phyloP scores from a whole-genome alignment of 768 basidiomycete genomes.

The Mycena maculata region DNA sequence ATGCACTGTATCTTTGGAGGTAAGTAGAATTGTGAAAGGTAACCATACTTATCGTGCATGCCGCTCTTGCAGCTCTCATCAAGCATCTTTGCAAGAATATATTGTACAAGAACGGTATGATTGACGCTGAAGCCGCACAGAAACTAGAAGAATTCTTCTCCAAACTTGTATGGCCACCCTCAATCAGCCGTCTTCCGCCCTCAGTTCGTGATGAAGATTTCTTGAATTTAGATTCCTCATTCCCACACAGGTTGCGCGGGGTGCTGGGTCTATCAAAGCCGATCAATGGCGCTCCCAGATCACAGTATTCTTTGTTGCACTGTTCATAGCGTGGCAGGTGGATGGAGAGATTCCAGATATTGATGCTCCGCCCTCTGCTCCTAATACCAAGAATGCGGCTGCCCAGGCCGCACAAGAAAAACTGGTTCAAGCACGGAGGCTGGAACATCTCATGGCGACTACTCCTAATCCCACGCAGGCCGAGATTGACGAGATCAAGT shows the following conservation, averaged over 20 bases:
- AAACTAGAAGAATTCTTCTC: slow-evolving; percentile 18
- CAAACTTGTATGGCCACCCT: slow-evolving; percentile 26
- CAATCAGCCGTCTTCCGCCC: slow-evolving; percentile 29
- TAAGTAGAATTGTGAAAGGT: too few species aligned
- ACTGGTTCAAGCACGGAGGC: too few species aligned
- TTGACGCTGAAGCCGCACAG: slow-evolving; percentile 14
- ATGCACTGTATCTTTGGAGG: slow-evolving; percentile 33
- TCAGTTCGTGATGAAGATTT: slow-evolving; percentile 15
- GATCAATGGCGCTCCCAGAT: slow-evolving; percentile 37
- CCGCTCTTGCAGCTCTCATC: not conserved
- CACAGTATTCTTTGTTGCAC: slow-evolving; percentile 28
- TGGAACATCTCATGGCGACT: too few species aligned
- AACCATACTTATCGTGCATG: too few species aligned
- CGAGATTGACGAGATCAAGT: slow-evolving; percentile 4
- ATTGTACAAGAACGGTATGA: slow-evolving; percentile 29
- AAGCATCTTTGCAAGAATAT: slow-evolving; percentile 17
- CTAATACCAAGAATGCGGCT: slow-evolving; percentile 24
- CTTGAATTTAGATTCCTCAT: not conserved
- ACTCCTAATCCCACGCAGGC: not conserved
- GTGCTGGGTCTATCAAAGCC: slow-evolving; percentile 32
- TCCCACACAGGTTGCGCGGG: slow-evolving; percentile 25
- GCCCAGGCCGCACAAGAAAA: slow-evolving; percentile 6
- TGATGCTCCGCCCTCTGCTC: slow-evolving; percentile 18
- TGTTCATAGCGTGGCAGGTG: slow-evolving; percentile 37
- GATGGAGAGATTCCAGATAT: slow-evolving; percentile 35